Evolutionary conservation across 306 rosid species (phyloP).

Genomic region (Vigna reflexopilosa): DNA sequence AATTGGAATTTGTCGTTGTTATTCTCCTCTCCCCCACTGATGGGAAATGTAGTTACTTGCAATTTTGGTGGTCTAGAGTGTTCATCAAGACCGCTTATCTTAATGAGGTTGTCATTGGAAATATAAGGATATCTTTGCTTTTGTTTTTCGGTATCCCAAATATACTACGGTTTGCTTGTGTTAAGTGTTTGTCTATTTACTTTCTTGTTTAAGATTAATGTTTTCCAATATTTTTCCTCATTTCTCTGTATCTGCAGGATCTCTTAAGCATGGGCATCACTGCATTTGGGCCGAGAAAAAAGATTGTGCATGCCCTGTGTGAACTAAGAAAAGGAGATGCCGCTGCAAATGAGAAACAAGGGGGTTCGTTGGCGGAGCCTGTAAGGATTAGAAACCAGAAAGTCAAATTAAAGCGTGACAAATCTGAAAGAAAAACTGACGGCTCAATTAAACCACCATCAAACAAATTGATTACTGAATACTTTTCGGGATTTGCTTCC

Average conservation of each 20-base stretch:
- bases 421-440: conserved; percentile 51
- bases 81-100: background rate
- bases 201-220: background rate
- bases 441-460: conserved; percentile 57
- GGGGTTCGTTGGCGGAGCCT: conserved; percentile 43
- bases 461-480: conserved; percentile 89
- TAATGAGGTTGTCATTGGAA: conserved; percentile 9
- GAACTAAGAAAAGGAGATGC: conserved; percentile 66
- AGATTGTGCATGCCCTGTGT: conserved; percentile 69
- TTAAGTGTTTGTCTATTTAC: background rate
- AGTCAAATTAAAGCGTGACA: conserved; percentile 49
- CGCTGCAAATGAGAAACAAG: conserved; percentile 44
- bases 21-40: conserved; percentile 14
- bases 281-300: conserved; percentile 93
- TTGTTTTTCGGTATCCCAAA: background rate
- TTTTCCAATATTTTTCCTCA: background rate
- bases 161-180: background rate
- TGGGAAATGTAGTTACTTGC: conserved; percentile 21
- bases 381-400: conserved; percentile 52
- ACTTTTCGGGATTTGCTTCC: conserved; percentile 64
- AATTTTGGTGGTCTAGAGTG: conserved; percentile 39
- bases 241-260: conserved; percentile 61
- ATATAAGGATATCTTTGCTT: conserved; percentile 25
- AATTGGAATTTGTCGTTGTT: conserved; percentile 13
- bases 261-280: conserved; percentile 75